Conservation (phyloP, 2,329 filamentous ascomycete species). For the Thelonectria rubi region DNA sequence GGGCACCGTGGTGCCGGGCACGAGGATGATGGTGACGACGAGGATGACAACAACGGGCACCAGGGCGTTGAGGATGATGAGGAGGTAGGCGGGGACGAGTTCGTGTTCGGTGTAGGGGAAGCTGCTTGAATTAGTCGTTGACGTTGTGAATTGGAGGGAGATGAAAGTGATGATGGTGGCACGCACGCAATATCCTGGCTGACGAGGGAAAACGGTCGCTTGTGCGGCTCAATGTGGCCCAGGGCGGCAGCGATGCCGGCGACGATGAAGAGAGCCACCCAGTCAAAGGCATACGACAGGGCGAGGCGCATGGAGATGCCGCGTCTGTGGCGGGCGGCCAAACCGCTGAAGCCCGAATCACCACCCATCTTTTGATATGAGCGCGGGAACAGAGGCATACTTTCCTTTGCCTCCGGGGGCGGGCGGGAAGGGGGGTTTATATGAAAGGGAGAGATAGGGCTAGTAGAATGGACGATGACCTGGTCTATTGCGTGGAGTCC, state of each 20-base stretch:
- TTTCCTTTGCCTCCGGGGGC: neutral
- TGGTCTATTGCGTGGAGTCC: neutral
- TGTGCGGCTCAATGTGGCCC: slow-evolving; percentile 68
- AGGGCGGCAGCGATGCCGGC: slow-evolving; percentile 68
- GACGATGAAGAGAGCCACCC: slow-evolving; percentile 71
- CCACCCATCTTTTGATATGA: slow-evolving; percentile 41
- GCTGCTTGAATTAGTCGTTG: slow-evolving; percentile 47
- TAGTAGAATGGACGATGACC: neutral
- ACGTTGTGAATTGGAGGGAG: neutral
- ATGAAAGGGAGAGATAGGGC: neutral
- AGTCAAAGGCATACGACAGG: slow-evolving; percentile 78
- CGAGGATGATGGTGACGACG: slow-evolving; percentile 72
- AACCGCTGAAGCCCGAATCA: slow-evolving; percentile 35
- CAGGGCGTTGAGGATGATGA: slow-evolving; percentile 70
- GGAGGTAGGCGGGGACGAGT: slow-evolving; percentile 73
- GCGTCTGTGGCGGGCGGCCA: slow-evolving; percentile 28
- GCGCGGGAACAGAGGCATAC: slow-evolving; percentile 17
- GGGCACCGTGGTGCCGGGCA: slow-evolving; percentile 76
- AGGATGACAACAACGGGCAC: slow-evolving; percentile 75
- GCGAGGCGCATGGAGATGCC: slow-evolving; percentile 51
- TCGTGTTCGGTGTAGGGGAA: slow-evolving; percentile 78
- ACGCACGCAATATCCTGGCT: slow-evolving; percentile 79
- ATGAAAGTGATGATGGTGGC: no score
- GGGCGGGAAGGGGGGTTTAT: slow-evolving; percentile 8
- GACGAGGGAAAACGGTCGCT: slow-evolving; percentile 73